A percentile compares a stretch with the other conserved stretches of the same genome.
Conservation (phyloP, 768 basidiomycete genomes). For the Russula sp. region DNA sequence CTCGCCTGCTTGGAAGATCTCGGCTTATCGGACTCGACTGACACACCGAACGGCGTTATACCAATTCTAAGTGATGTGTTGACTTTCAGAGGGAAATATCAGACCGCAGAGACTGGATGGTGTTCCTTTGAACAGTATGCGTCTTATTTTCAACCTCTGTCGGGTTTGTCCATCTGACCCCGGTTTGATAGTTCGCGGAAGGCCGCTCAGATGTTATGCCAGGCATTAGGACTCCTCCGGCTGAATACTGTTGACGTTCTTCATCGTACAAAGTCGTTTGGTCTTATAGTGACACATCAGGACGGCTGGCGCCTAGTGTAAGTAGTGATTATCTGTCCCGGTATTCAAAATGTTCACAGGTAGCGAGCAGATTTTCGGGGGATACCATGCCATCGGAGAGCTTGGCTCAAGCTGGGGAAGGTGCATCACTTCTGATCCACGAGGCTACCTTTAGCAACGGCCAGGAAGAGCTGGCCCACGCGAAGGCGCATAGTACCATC, state of each 20-base stretch:
- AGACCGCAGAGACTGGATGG: slow-evolving; percentile 11
- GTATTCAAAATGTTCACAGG: slow-evolving; percentile 27
- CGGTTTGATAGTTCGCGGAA: slow-evolving; percentile 21
- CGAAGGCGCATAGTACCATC: slow-evolving; percentile 87
- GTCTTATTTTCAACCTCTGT: background rate
- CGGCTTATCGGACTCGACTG: slow-evolving; percentile 50
- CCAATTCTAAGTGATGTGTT: slow-evolving; percentile 41
- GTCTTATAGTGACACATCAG: slow-evolving; percentile 23
- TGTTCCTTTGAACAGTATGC: slow-evolving; percentile 10
- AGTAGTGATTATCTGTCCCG: background rate
- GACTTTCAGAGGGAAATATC: slow-evolving; percentile 3
- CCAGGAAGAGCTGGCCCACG: slow-evolving; percentile 63
- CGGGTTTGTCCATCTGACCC: background rate
- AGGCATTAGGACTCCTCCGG: slow-evolving; percentile 19
- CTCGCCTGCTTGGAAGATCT: slow-evolving; percentile 66
- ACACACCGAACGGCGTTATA: slow-evolving; percentile 47
- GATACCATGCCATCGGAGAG: slow-evolving; percentile 79
- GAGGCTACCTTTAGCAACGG: slow-evolving; percentile 93
- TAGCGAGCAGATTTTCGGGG: slow-evolving; percentile 73
- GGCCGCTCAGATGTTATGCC: slow-evolving; percentile 26
- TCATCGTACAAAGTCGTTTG: slow-evolving; percentile 29
- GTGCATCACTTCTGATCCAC: slow-evolving; percentile 83
- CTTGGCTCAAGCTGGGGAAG: slow-evolving; percentile 60
- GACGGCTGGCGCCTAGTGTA: slow-evolving; percentile 31
- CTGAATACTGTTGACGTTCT: slow-evolving; percentile 26